Evolutionary conservation across 2,329 filamentous ascomycete genomes (phyloP), one percentile per base, ranked within the genome.

Genomic region (Aspergillus quadrilineatus): DNA sequence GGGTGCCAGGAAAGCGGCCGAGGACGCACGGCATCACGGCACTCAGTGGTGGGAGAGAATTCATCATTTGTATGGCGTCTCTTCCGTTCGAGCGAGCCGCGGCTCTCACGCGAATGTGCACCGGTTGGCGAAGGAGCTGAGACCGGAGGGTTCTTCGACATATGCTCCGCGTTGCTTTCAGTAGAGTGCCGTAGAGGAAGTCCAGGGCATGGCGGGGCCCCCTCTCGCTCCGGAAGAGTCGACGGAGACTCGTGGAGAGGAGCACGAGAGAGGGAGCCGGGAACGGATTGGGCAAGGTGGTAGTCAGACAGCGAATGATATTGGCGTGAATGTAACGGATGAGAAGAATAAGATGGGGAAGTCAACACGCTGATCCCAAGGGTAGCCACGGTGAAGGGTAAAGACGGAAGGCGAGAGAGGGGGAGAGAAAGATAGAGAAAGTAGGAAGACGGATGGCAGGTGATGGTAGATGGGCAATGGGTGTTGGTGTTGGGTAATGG

Each of bases 341-440:
- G 61, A 53, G 44, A 47, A 44, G 72, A 59, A 57, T 73, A 73
- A 55, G 71, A 63, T 53, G 69, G 59, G 47, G 50, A 59, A 59
- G 66, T 67, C 59, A 69, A 69, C 61, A 71, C 69, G 63, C 65
- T 71, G 62, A 72, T 68, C 59, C 69, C 72, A 57, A 76, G 66
- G 60, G 72, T 71, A 71, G 74, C 74, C 74, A 76, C 70, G 69
- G 59, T 75, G 73, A 66, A 63, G 48, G 59, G 39, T 53, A 53
- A 50, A 56, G 50, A 36, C 32, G 49, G 46, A 53, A 52, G 46
- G n/a, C 3, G 36, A 53, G 9, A 49, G 49, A 50, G 41, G 39
- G 36, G 37, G 22, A 49, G 44, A 46, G 48, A 53, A 55, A 37
- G 56, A 43, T 22, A 22, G 22, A 22, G 22, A 22, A 22, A 22